Base-by-base conservation (phyloP, 768 basidiomycete genomes). In the Kwoniella sp. region DNA sequence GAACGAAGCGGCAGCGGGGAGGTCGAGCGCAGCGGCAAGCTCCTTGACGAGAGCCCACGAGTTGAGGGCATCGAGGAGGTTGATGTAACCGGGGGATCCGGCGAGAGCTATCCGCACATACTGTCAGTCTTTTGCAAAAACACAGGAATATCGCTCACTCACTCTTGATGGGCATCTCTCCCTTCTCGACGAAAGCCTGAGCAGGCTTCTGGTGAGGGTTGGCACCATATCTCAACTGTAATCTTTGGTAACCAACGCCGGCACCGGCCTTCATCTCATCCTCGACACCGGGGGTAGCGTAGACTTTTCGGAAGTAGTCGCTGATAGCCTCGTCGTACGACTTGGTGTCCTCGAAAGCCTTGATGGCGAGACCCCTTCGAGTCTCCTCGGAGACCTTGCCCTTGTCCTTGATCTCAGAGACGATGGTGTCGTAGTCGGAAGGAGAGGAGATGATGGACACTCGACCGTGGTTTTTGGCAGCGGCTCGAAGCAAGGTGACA, bases 171-270 rank as follows among this genome's bases (percentile, higher is more conserved):
- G 96, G 96, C 48, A 99, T 85, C 72, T 88, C 86, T 23, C 93
- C 93, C 62, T 89, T 86, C 1, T 89, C 85, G 9, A 98, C 93
- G 75, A 88, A 98, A 0, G 96, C 94, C 81, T 97, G 93, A 0
- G 96, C 95, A 41, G 96, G 96, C 82, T 93, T 96, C 80, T 99
- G 96, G 77, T 99, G 96, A 2, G 96, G 96, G 82, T 99, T 99
- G 4, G 93, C 93, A 45, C 96, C 96, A 79, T 98, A 98, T 57
- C 96, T 86, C 68, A 99, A 83, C 0, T 90, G 84, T 76, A 94
- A 85, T 63, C 92, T 85, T 83, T 98, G 95, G 20, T 92, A 86
- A 2, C 87, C 85, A 28, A 82, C 82, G 50, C 79, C 78, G 30
- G 82, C 77, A 1, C 85, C 88, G 11, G 86, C 88, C 47, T 88